Conservation (phyloP, 1,284 basidiomycete genomes). For the Trametes versicolor region DNA sequence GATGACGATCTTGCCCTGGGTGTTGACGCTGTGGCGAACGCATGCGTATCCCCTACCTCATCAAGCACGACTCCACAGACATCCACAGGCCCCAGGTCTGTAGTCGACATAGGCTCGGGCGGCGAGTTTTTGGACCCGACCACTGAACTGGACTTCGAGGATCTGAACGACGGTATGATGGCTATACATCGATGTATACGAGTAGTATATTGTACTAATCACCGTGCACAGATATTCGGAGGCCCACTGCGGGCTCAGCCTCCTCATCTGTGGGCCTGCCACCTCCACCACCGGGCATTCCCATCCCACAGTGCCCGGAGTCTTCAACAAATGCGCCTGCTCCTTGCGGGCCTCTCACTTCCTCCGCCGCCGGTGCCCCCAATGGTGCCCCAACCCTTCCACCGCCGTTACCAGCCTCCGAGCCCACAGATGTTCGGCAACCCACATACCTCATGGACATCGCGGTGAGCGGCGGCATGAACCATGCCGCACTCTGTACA, state of each 20-base stretch:
- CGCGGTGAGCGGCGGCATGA: background rate
- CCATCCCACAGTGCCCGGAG: no score
- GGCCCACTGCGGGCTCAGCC: no score
- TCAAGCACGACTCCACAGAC: background rate
- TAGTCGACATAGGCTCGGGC: background rate
- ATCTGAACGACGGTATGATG: background rate
- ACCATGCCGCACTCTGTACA: background rate
- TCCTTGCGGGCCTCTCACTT: no score
- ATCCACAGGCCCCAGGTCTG: background rate
- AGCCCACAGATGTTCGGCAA: background rate
- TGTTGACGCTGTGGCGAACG: background rate
- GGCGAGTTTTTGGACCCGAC: background rate
- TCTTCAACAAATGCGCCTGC: no score
- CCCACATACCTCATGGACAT: background rate
- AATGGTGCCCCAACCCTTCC: no score
- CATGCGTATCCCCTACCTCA: background rate
- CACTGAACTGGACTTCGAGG: background rate
- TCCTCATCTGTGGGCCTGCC: no score
- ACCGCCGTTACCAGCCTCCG: no score
- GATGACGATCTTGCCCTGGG: conserved; percentile 2
- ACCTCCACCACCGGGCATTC: no score
- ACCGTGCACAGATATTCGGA: background rate
- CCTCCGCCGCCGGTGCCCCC: background rate
- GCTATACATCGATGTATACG: background rate
- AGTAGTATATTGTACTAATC: background rate